Evolutionary conservation across 768 basidiomycete genomes (phyloP).

Genomic region (Polyporus arcularius): DNA sequence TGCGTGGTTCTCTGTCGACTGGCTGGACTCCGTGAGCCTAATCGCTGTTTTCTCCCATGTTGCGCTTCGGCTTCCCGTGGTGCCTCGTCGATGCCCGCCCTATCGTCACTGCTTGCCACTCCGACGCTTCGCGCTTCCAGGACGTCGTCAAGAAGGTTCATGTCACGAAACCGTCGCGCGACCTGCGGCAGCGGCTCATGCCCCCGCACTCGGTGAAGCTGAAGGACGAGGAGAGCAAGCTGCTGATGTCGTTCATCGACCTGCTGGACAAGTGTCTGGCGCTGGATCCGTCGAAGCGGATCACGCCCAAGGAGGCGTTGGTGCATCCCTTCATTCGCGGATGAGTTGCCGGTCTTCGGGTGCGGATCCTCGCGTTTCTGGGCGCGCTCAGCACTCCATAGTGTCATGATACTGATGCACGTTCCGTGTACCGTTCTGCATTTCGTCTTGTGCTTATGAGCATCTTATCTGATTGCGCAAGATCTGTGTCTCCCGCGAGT

Average conservation of each 20-base stretch:
- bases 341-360: conserved; percentile 12
- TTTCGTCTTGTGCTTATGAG: too few species aligned
- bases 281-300: conserved; percentile 82
- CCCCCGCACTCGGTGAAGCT: conserved; percentile 76
- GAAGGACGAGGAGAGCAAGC: conserved; percentile 86
- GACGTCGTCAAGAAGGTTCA: conserved; percentile 81
- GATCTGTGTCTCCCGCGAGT: too few species aligned
- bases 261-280: conserved; percentile 88
- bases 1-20: conserved; percentile 42
- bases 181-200: conserved; percentile 81
- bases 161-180: conserved; percentile 78
- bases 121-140: conserved; percentile 40
- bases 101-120: too few species aligned
- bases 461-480: too few species aligned
- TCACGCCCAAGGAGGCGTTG: conserved; percentile 89
- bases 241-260: conserved; percentile 81
- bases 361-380: neutral
- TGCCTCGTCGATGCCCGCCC: too few species aligned
- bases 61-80: too few species aligned
- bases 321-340: conserved; percentile 83
- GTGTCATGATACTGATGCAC: too few species aligned
- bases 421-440: too few species aligned
- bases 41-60: neutral
- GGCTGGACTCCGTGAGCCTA: too few species aligned
- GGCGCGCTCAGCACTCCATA: neutral